phyloP scores from a whole-genome alignment of 2,329 filamentous ascomycete genomes.

The Cladosporium sp. region DNA sequence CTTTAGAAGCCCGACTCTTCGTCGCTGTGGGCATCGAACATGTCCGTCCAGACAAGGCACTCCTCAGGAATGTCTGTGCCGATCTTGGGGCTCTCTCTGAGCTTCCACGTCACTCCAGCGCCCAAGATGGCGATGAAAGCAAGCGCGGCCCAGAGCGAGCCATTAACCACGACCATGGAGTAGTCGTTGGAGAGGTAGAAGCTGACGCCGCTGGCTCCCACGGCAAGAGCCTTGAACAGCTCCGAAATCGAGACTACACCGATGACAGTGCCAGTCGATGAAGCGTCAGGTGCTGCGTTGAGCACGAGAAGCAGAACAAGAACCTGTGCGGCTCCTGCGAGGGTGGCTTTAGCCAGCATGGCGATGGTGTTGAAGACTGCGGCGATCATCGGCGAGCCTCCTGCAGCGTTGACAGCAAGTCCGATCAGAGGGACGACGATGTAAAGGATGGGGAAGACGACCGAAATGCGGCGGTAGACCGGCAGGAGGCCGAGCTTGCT shows the following conservation, averaged over 20 bases:
- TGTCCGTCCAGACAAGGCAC: slow-evolving; percentile 47
- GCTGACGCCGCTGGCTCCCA: slow-evolving; percentile 46
- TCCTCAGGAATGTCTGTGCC: slow-evolving; percentile 45
- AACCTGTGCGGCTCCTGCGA: slow-evolving; percentile 44
- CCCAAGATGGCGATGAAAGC: slow-evolving; percentile 43
- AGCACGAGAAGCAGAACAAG: slow-evolving; percentile 49
- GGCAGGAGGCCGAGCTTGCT: slow-evolving; percentile 44
- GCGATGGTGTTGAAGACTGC: slow-evolving; percentile 41
- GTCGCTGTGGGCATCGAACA: slow-evolving; percentile 46
- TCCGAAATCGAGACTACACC: slow-evolving; percentile 50
- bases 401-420: slow-evolving; percentile 37
- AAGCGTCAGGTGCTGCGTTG: slow-evolving; percentile 50
- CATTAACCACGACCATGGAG: slow-evolving; percentile 46
- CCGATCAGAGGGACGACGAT: slow-evolving; percentile 42
- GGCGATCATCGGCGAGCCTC: slow-evolving; percentile 33
- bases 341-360: slow-evolving; percentile 46
- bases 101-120: slow-evolving; percentile 46
- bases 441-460: slow-evolving; percentile 44
- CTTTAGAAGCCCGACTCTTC: slow-evolving; percentile 26
- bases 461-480: slow-evolving; percentile 44
- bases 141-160: slow-evolving; percentile 47
- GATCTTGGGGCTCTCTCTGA: slow-evolving; percentile 47
- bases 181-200: slow-evolving; percentile 48
- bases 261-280: slow-evolving; percentile 48
- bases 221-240: slow-evolving; percentile 49